Percentiles rank a stretch among this genome's conserved stretches.
Evolutionary conservation across 495 filamentous ascomycete genomes (phyloP).

Genomic region (Penicillium silybi): DNA sequence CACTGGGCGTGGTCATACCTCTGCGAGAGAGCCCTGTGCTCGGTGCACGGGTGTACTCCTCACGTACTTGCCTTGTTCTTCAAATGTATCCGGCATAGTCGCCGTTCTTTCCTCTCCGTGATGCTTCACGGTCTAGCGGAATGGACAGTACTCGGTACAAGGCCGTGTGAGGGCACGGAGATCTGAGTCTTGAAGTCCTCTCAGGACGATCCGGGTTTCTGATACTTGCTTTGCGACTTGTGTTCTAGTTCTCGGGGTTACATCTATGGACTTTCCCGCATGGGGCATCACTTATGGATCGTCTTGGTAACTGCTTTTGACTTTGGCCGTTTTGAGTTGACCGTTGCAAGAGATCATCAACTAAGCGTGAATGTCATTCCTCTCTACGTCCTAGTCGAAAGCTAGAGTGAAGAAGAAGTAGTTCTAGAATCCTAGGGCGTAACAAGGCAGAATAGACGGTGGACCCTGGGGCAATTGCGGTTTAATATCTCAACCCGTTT

Average conservation of each 20-base stretch:
- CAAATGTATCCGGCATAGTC: neutral
- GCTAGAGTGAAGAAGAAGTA: neutral
- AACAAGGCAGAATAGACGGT: neutral
- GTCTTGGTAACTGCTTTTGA: neutral
- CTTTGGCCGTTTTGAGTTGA: conserved; percentile 17
- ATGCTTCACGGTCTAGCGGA: neutral
- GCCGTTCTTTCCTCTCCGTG: neutral
- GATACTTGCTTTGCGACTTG: neutral
- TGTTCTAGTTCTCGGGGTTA: conserved; percentile 7
- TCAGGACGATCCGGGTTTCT: neutral
- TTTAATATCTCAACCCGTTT: conserved; percentile 22
- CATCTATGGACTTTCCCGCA: conserved; percentile 7
- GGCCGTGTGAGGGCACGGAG: neutral
- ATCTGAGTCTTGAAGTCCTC: neutral
- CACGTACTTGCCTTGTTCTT: neutral
- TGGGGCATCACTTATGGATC: conserved; percentile 6
- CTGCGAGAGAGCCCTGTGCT: conserved; percentile 1
- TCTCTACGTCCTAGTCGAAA: neutral
- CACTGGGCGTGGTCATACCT: conserved; percentile 18
- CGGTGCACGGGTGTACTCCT: conserved; percentile 3
- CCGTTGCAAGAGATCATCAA: conserved; percentile 16
- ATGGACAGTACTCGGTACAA: neutral
- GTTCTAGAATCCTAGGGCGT: neutral
- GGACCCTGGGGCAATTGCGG: conserved; percentile 21
- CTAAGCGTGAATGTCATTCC: conserved; percentile 3